Conservation (phyloP, 768 basidiomycete genomes). For the Cyathus striatus region DNA sequence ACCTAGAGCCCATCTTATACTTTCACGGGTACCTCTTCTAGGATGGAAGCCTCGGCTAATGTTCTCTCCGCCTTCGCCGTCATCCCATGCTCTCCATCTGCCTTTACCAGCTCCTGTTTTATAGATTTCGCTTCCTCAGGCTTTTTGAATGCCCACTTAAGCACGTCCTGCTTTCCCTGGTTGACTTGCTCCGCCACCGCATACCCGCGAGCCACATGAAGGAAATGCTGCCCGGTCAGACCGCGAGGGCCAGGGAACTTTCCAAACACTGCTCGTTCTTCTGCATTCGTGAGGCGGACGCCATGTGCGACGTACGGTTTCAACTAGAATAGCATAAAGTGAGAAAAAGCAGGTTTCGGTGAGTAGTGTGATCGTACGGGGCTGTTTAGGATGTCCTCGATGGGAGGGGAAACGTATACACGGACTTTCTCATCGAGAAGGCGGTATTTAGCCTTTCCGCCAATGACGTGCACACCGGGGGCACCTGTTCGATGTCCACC, state of each 20-base stretch:
- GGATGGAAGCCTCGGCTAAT: no score
- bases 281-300: constrained; percentile 31
- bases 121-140: not conserved
- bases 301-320: constrained; percentile 61
- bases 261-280: constrained; percentile 30
- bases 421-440: constrained; percentile 80
- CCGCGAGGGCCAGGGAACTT: constrained; percentile 32
- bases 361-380: constrained; percentile 35
- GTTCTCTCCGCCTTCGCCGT: not conserved
- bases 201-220: constrained; percentile 29
- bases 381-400: constrained; percentile 55
- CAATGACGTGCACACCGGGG: constrained; percentile 77
- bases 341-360: not conserved
- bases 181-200: not conserved
- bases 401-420: constrained; percentile 76
- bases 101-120: not conserved
- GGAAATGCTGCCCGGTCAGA: constrained; percentile 37
- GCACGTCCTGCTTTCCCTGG: not conserved
- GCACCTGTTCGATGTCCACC: constrained; percentile 86
- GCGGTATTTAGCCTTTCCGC: constrained; percentile 76
- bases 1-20: no score
- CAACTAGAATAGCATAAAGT: constrained; percentile 34
- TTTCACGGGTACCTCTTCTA: no score
- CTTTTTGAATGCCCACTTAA: no score
- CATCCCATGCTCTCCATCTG: not conserved